Percentiles rank a stretch among this genome's conserved stretches.
Conservation (phyloP, 441 rosid genomes). For the Mallotus repandus region DNA sequence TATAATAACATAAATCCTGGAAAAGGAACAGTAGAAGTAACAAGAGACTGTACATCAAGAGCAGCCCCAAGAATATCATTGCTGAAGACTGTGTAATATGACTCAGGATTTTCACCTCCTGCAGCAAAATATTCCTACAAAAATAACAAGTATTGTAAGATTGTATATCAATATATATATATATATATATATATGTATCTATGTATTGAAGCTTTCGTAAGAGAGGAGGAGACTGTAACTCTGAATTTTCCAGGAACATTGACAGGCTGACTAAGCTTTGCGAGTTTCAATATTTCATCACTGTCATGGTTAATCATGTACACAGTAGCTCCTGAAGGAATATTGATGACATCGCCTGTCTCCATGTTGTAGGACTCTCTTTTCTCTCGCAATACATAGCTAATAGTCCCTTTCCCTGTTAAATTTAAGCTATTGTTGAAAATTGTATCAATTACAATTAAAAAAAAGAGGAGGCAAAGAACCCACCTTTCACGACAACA, state of each 20-base stretch:
- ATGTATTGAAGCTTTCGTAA: background rate
- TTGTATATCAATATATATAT: background rate
- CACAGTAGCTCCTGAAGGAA: conserved; percentile 40
- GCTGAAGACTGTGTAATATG: conserved; percentile 44
- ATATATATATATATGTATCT: too few species aligned
- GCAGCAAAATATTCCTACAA: conserved; percentile 40
- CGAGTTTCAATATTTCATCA: conserved; percentile 35
- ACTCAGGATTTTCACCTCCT: conserved; percentile 35
- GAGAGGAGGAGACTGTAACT: conserved; percentile 9
- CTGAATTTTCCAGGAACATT: conserved; percentile 40
- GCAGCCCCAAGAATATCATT: conserved; percentile 42
- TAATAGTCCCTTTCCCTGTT: conserved; percentile 44
- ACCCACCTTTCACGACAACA: conserved; percentile 41
- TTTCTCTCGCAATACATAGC: conserved; percentile 32
- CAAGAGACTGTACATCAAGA: conserved; percentile 37
- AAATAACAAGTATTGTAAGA: background rate
- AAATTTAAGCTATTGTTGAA: background rate
- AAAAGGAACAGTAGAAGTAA: background rate
- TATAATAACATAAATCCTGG: too few species aligned
- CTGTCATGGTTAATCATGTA: conserved; percentile 40
- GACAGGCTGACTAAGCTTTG: conserved; percentile 34
- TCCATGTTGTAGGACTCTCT: conserved; percentile 39
- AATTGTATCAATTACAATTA: background rate
- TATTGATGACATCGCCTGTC: conserved; percentile 40
- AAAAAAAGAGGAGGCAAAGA: background rate